Evolutionary conservation across 805 yeast genomes (phyloP).

Genomic region (Kurtzmaniella cleridarum): DNA sequence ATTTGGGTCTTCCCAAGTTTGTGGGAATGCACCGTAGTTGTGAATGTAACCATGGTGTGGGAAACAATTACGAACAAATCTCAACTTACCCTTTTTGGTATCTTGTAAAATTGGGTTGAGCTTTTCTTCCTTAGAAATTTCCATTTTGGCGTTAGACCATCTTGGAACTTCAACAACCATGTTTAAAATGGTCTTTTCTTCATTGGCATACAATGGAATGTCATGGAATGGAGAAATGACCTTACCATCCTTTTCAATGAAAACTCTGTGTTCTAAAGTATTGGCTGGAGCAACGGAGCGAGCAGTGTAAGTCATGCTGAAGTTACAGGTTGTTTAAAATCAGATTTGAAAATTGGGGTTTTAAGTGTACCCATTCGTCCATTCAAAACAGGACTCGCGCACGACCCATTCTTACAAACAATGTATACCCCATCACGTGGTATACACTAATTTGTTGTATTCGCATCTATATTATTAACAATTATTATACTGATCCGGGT

Average conservation of each 20-base stretch:
- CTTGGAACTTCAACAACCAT: constrained; percentile 97
- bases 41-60: constrained; percentile 83
- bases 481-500: too few species aligned
- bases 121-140: constrained; percentile 76
- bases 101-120: constrained; percentile 96
- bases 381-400: too few species aligned
- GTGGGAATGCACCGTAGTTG: constrained; percentile 86
- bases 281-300: constrained; percentile 95
- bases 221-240: constrained; percentile 92
- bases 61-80: constrained; percentile 74
- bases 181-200: constrained; percentile 71
- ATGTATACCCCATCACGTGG: too few species aligned
- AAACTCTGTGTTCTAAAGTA: constrained; percentile 91
- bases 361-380: too few species aligned
- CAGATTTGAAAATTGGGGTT: too few species aligned
- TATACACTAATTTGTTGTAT: too few species aligned
- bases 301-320: constrained; percentile 66
- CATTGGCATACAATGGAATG: constrained; percentile 77
- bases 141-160: constrained; percentile 97
- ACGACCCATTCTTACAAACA: too few species aligned
- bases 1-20: constrained; percentile 98
- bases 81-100: constrained; percentile 63
- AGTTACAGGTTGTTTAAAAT: too few species aligned
- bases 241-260: constrained; percentile 87
- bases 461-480: too few species aligned